Evolutionary conservation across 1,284 basidiomycete genomes (phyloP), one percentile per base, ranked within the genome.

Genomic region (Moesziomyces globuligerus): DNA sequence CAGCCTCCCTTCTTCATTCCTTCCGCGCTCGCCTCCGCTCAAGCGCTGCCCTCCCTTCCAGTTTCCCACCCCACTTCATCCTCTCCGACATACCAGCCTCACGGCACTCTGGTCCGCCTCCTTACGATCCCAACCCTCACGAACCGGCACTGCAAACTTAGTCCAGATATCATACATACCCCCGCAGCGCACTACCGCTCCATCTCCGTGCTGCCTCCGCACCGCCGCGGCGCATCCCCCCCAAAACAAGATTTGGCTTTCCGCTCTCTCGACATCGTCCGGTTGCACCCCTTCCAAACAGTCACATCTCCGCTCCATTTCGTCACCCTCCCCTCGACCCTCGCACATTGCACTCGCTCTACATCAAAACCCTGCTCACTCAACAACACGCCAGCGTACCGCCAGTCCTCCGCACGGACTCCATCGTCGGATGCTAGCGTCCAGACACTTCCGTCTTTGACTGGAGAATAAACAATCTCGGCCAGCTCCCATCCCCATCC

Each of bases 211-310:
- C 46, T 41, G 47, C 42, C 50, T 28, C 46, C 43, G 28, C 46
- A 37, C 49, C 34, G 15, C 23, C 20, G 17, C 29, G 29, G 29
- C 29, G 29, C 29, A 32, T 15, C 23, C 13, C 18, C 17, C 18
- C 34, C 46, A 48, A 50, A 50, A 43, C 43, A 66, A 58, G 51
- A 26, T 66, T 51, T 54, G 38, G 29, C 54, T 57, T 39, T 48
- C 41, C 34, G 34, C 42, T 38, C 49, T 38, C 39, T 11, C 29
- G 7, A 13, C 29, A 38, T 24, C 47, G 45, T 20, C 34, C 28
- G 39, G 51, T 41, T 53, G 26, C 54, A 48, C 48, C 48, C 46
- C 62, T 66, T 54, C 48, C 43, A 25, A 48, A 32, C 29, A 58
- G 48, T 66, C 62, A 66, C 54, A 50, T 42, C 24, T 38, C 43